phyloP scores from a whole-genome alignment of 129 eudicot species.

The Artemisia annua region DNA sequence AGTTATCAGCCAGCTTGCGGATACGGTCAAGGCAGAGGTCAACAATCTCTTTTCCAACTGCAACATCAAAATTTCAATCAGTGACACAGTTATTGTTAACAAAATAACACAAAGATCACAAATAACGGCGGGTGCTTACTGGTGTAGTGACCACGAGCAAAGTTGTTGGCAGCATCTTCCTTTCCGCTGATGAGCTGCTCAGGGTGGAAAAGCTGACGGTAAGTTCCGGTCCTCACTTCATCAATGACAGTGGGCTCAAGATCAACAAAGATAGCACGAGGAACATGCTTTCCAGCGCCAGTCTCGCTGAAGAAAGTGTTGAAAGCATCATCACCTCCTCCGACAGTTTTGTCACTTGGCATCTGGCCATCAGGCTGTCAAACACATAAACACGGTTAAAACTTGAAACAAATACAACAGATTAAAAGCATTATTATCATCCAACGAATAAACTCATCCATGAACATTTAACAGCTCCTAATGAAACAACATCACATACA shows the following conservation, averaged over 20 bases:
- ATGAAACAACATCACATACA: too few species aligned
- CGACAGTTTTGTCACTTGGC: constrained; percentile 63
- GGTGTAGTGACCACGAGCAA: constrained; percentile 63
- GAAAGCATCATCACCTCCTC: constrained; percentile 59
- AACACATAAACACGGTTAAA: background rate
- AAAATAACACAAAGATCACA: too few species aligned
- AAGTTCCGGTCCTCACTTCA: constrained; percentile 58
- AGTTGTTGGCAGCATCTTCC: constrained; percentile 61
- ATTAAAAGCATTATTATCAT: background rate
- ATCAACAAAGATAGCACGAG: constrained; percentile 62
- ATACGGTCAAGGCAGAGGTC: constrained; percentile 57
- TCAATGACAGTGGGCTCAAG: constrained; percentile 62
- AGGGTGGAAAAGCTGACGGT: constrained; percentile 60
- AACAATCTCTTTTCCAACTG: constrained; percentile 63
- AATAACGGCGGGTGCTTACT: too few species aligned
- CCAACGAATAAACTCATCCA: background rate
- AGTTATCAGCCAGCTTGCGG: constrained; percentile 56
- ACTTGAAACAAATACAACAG: background rate
- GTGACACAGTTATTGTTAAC: background rate
- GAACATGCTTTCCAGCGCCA: constrained; percentile 61
- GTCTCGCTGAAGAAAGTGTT: constrained; percentile 63
- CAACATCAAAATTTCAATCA: background rate
- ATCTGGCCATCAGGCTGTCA: constrained; percentile 64
- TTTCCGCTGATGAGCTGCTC: constrained; percentile 57
- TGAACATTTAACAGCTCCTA: background rate